Evolutionary conservation across 2,329 filamentous ascomycete species (phyloP).

Genomic region (Venturia carpophila): DNA sequence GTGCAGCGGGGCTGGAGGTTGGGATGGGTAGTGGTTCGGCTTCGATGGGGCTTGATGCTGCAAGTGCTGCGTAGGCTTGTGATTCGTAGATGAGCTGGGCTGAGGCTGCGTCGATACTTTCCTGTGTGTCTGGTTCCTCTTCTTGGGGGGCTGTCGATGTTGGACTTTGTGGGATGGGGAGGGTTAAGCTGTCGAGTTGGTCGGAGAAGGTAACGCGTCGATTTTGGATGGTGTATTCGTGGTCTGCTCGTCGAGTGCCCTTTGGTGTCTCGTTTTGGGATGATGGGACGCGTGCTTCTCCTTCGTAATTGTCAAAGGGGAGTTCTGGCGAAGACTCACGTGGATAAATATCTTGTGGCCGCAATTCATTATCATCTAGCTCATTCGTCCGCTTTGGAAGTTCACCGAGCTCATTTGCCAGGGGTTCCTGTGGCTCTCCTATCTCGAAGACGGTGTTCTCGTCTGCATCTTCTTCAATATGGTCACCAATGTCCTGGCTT

Average conservation of each 20-base stretch:
- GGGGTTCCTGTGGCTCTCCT: background rate
- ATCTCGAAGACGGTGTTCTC: background rate
- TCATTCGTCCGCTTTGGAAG: background rate
- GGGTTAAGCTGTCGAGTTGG: constrained; percentile 1
- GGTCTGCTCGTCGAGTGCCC: background rate
- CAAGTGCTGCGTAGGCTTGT: constrained; percentile 2
- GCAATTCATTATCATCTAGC: background rate
- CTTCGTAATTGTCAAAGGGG: background rate
- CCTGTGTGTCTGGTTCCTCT: background rate
- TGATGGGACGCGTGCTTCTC: constrained; percentile 8
- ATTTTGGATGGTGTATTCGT: background rate
- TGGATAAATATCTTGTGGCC: background rate
- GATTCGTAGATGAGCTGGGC: constrained; percentile 12
- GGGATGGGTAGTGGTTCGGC: background rate
- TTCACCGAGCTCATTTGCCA: background rate
- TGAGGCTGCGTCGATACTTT: constrained; percentile 10
- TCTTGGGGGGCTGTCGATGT: background rate
- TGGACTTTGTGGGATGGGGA: background rate
- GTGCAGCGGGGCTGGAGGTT: background rate
- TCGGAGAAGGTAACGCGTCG: background rate
- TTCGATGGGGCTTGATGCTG: constrained; percentile 7
- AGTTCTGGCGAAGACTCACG: background rate
- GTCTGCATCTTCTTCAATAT: background rate
- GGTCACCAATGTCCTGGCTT: background rate
- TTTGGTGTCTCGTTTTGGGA: constrained; percentile 10